Percentiles rank a stretch among this genome's conserved stretches.
These are phyloP conservation scores for Diplodia intermedia DNA, from an alignment of 2,329 filamentous ascomycete species.

Conservation along the genomic window DNA sequence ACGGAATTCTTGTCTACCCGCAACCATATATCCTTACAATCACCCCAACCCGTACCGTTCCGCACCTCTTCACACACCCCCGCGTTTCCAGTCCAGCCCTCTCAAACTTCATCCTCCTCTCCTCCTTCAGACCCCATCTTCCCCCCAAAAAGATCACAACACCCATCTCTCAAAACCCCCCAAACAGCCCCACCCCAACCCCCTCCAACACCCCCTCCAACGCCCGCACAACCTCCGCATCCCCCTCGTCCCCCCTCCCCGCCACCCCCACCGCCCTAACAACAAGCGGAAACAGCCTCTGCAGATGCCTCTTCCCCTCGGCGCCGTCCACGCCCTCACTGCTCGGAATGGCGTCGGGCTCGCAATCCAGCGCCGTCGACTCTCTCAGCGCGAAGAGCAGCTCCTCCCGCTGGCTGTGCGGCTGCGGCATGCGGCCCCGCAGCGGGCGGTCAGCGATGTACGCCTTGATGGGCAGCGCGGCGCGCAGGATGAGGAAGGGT, in stretches of 20 bases:
- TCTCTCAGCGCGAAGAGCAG: slow-evolving; percentile 73
- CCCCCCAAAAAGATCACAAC: not conserved
- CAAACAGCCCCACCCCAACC: slow-evolving; percentile 51
- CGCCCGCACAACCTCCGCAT: slow-evolving; percentile 63
- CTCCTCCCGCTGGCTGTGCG: slow-evolving; percentile 79
- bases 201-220: slow-evolving; percentile 50
- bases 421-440: slow-evolving; percentile 86
- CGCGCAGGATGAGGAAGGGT: slow-evolving; percentile 81
- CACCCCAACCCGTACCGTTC: too few relatives aligned
- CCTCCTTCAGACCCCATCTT: not conserved
- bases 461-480: slow-evolving; percentile 78
- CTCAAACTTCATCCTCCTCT: too few relatives aligned
- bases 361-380: slow-evolving; percentile 71
- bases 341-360: slow-evolving; percentile 69
- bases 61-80: too few relatives aligned
- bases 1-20: too few relatives aligned
- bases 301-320: slow-evolving; percentile 71
- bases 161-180: slow-evolving; percentile 9
- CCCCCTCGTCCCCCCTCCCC: slow-evolving; percentile 64
- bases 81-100: too few relatives aligned
- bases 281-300: slow-evolving; percentile 80
- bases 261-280: slow-evolving; percentile 65
- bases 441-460: slow-evolving; percentile 93
- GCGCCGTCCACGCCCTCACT: slow-evolving; percentile 45
- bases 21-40: too few relatives aligned